These are phyloP conservation scores for Leishmania arabica DNA, from an alignment of 208 protist genomes.

Conservation along the genomic window DNA sequence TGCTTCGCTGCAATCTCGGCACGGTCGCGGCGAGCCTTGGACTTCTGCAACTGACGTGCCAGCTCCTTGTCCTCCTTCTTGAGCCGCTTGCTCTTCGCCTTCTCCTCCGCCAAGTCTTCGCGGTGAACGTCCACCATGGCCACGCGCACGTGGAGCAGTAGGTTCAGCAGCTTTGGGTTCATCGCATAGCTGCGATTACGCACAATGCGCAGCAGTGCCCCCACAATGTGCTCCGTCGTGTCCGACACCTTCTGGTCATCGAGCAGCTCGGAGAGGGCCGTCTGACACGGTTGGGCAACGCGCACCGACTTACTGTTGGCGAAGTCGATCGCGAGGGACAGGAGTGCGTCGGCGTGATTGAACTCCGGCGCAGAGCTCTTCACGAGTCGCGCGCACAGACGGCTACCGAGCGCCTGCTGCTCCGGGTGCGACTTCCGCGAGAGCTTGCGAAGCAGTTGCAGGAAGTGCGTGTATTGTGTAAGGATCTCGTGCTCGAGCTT, in stretches of 20 bases:
- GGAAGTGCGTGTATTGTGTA: slow-evolving; percentile 92
- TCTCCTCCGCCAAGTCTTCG: slow-evolving; percentile 87
- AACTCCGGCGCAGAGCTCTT: slow-evolving; percentile 83
- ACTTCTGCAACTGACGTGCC: slow-evolving; percentile 90
- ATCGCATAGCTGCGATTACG: slow-evolving; percentile 91
- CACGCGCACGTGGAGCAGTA: slow-evolving; percentile 91
- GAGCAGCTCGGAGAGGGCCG: slow-evolving; percentile 76
- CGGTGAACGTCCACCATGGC: slow-evolving; percentile 92
- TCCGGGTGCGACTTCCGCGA: slow-evolving; percentile 87
- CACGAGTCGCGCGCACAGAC: slow-evolving; percentile 79
- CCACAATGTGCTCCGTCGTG: slow-evolving; percentile 81
- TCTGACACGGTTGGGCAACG: slow-evolving; percentile 83
- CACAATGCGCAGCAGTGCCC: slow-evolving; percentile 85
- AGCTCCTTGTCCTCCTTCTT: slow-evolving; percentile 93
- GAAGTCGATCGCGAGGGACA: slow-evolving; percentile 82
- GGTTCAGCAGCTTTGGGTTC: slow-evolving; percentile 89
- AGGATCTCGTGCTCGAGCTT: slow-evolving; percentile 91
- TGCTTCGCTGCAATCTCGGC: slow-evolving; percentile 89
- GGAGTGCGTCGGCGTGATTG: slow-evolving; percentile 86
- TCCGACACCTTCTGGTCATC: slow-evolving; percentile 90
- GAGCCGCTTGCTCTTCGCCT: slow-evolving; percentile 90
- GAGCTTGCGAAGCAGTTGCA: slow-evolving; percentile 89
- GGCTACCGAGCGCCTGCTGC: slow-evolving; percentile 93
- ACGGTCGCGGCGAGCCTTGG: slow-evolving; percentile 86
- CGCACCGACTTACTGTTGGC: slow-evolving; percentile 89